Conservation (phyloP, 768 basidiomycete species). For the Hemileccinum impolitum region DNA sequence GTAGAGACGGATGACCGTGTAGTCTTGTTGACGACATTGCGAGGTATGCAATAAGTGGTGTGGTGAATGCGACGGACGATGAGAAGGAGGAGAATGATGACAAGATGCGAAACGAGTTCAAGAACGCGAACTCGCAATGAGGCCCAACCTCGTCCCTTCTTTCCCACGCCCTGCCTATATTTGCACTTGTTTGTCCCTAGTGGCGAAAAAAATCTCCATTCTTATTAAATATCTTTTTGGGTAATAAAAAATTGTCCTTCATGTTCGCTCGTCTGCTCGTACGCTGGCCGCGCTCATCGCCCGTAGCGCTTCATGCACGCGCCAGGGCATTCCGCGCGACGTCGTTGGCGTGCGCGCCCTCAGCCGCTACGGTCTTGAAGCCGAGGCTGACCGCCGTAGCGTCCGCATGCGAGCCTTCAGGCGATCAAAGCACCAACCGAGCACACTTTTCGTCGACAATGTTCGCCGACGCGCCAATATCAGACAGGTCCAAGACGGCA, state of each 20-base stretch:
- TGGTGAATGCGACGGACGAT: conserved; percentile 15
- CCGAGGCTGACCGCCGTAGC: conserved; percentile 1
- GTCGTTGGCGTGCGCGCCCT: conserved; percentile 7
- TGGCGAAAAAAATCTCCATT: conserved; percentile 3
- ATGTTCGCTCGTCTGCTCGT: conserved; percentile 27
- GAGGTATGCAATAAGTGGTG: conserved; percentile 1
- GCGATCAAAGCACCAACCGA: conserved; percentile 18
- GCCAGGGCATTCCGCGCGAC: conserved; percentile 14
- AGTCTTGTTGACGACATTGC: conserved; percentile 53
- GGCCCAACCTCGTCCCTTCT: conserved; percentile 14
- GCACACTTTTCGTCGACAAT: conserved; percentile 27
- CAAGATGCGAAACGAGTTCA: conserved; percentile 18
- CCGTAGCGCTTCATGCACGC: conserved; percentile 9
- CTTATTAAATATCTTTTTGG: neutral
- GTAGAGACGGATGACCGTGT: conserved; percentile 60
- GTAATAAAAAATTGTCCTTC: neutral
- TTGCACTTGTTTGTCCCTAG: conserved; percentile 19
- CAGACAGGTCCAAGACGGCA: conserved; percentile 37
- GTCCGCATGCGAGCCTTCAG: conserved; percentile 4
- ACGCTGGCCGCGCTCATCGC: conserved; percentile 18
- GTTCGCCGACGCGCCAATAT: conserved; percentile 35
- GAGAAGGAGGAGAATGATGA: conserved; percentile 13
- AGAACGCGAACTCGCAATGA: conserved; percentile 26
- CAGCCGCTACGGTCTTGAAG: conserved; percentile 9
- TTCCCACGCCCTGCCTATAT: conserved; percentile 23